These are phyloP conservation scores for Fusarium siculi DNA, from an alignment of 2,329 filamentous ascomycete genomes.

Conservation along the genomic window DNA sequence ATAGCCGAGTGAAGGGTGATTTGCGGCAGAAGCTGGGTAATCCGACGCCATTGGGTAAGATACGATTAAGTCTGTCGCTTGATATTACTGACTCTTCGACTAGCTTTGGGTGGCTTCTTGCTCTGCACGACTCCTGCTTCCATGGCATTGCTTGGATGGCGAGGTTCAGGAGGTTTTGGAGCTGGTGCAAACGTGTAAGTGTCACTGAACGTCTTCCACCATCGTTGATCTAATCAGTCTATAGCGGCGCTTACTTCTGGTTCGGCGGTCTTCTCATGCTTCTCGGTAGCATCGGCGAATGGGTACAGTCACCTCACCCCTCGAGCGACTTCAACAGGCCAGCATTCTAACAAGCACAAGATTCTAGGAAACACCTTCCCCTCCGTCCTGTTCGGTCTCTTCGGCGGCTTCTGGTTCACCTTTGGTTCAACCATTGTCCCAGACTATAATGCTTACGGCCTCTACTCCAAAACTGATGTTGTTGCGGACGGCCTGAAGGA, in stretches of 20 bases:
- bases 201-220: accelerated
- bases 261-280: not conserved
- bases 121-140: not conserved
- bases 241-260: not conserved
- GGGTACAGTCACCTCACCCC: not conserved
- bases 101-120: not conserved
- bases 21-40: not conserved
- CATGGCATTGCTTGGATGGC: not conserved
- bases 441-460: not conserved
- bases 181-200: not conserved
- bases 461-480: not conserved
- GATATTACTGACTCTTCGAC: not conserved
- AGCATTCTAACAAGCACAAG: not conserved
- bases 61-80: accelerated
- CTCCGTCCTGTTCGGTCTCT: not conserved
- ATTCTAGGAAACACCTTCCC: not conserved
- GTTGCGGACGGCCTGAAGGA: not conserved
- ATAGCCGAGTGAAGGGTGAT: not conserved
- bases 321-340: accelerated
- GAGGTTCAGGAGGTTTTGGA: not conserved
- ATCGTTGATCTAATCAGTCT: accelerated
- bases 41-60: not conserved
- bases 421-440: not conserved
- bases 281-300: not conserved
- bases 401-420: not conserved